phyloP scores from a whole-genome alignment of 306 rosid species.

The Corylus avellana region DNA sequence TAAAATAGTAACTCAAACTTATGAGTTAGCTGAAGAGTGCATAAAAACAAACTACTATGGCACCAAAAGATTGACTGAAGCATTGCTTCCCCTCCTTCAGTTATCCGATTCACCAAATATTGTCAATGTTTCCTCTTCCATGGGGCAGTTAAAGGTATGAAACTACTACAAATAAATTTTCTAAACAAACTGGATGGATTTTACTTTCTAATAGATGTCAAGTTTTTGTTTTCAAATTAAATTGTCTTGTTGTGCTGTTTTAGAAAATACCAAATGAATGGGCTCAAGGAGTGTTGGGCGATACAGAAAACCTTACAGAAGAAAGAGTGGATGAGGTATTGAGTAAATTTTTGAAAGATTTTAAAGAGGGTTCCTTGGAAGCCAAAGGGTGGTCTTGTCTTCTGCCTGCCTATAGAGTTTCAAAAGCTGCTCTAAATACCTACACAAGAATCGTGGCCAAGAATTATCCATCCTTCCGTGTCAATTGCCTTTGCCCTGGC shows the following conservation, averaged over 20 bases:
- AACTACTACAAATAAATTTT: not conserved
- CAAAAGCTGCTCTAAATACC: conserved; percentile 8
- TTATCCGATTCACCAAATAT: conserved; percentile 15
- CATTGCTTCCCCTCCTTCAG: conserved; percentile 3
- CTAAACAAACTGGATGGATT: no score
- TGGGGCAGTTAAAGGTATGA: not conserved
- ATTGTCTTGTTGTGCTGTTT: not conserved
- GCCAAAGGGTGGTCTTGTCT: not conserved
- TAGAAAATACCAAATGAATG: not conserved
- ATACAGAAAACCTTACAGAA: not conserved
- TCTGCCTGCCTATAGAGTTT: not conserved
- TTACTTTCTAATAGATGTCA: no score
- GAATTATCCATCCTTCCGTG: conserved; percentile 5
- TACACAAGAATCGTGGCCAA: conserved; percentile 25
- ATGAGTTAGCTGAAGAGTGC: conserved; percentile 8
- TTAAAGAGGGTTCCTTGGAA: not conserved
- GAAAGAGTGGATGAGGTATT: not conserved
- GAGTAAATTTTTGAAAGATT: not conserved
- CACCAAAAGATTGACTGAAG: conserved; percentile 4
- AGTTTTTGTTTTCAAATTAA: not conserved
- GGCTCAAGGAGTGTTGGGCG: not conserved
- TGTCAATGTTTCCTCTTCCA: conserved; percentile 13
- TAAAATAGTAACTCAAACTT: not conserved
- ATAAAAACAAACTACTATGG: conserved; percentile 21
- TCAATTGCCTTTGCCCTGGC: conserved; percentile 22